Base-by-base conservation (phyloP, 208 protist species). In the Leishmania gerbilli region DNA sequence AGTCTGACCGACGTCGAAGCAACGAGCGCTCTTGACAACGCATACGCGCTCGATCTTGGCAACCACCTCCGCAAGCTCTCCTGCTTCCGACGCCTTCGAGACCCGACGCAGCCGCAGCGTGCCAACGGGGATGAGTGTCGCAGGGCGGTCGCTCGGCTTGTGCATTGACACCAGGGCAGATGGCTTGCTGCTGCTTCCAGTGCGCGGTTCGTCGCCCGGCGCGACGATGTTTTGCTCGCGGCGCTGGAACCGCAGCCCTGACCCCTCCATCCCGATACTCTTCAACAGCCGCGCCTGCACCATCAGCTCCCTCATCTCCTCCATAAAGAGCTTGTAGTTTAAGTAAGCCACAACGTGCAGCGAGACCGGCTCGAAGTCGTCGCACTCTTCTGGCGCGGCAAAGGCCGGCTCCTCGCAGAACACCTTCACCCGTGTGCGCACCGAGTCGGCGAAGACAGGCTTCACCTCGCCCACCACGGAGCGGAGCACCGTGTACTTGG, bases 271-370 rank as follows among this genome's bases (percentile, higher is more conserved):
- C 64, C 84, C 83, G 56, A 81, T 86, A 58, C 78, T 85, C 67
- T 55, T 72, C 56, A 77, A 45, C 62, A 85, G 69, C n/a, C 82
- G 77, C 51, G 77, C 79, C 64, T 81, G 77, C 58, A 82, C 80
- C 55, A 65, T 71, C 68, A 87, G 42, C 68, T 88, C 79, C 64
- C 58, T 69, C 77, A 86, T 81, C 51, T 86, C 80, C 55, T 83
- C 72, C 60, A 37, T 83, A 42, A 74, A 82, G 31, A 62, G 79
- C 71, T 69, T 87, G 74, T 76, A 86, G 80, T 80, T 88, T 65
- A 81, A 90, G 79, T 93, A 93, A 31, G 79, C 81, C 58, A 93
- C 85, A 49, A 91, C 79, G 84, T 93, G 89, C 31, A 90, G 42
- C 31, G 83, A 82, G 51, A 84, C 68, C 47, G 81, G 67, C n/a